Evolutionary conservation across 2,329 filamentous ascomycete species (phyloP), one percentile per base, ranked within the genome.

Genomic region (Emericellopsis cladophorae): DNA sequence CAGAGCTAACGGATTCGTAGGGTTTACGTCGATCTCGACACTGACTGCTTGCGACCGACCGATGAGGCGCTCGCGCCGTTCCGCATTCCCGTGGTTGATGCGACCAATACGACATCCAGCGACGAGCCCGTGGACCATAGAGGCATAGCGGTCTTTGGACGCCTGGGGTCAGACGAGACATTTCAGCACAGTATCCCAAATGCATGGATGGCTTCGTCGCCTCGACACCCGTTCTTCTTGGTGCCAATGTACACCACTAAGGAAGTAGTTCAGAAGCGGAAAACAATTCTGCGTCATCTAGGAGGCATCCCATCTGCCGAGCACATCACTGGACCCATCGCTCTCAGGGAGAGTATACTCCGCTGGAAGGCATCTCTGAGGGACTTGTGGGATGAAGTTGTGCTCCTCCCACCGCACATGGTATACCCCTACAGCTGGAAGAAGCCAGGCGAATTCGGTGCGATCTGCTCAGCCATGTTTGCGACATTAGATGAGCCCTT

Each of bases 181-280:
- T 57, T 51, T 29, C 43, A 45, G 21, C 53, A 59, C 39, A 55
- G 52, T n/a, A 58, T 60, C 21, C 57, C 57, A 33, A 60, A 61
- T 37, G 58, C 57, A 4, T 60, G 56, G 57, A 60, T 60, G 57
- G 56, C 55, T 5, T 47, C 57, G 3, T 54, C 55, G 1, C 58
- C 56, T 0, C 52, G 55, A 15, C 56, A 60, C 38, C 53, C 57
- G 2, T 56, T 61, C 43, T 59, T 57, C 44, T 48, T 59, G 7
- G 39, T 50, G 7, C 51, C 57, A 1, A 31, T 55, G 14, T 44
- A 12, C 11, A 46, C 43, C 2, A 14, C 29, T n/a, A 34, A 21
- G 7, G 39, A 46, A 18, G 37, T 51, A 4, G 18, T 46, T 8
- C 39, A 40, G 34, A 43, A 42, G 33, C 37, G 24, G 18, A 21